Percentiles rank a stretch among this genome's conserved stretches.
These are phyloP conservation scores for Botrytis medusae DNA, from an alignment of 2,329 filamentous ascomycete genomes.

Conservation along the genomic window DNA sequence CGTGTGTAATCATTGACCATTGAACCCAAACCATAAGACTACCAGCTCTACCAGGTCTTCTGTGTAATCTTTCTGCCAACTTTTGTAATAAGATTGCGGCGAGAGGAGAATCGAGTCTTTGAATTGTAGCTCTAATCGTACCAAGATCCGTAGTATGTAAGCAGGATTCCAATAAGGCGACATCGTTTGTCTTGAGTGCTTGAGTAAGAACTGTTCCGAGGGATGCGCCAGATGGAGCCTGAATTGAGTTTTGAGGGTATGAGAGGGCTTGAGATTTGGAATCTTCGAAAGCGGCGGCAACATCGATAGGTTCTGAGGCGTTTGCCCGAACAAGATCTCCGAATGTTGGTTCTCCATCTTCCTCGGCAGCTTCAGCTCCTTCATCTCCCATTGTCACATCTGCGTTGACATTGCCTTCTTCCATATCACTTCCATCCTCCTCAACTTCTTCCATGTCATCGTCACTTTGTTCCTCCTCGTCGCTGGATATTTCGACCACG, in stretches of 20 bases:
- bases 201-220: constrained; percentile 91
- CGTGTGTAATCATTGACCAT: constrained; percentile 89
- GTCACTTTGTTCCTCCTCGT: constrained; percentile 46
- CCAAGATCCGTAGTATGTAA: constrained; percentile 74
- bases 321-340: constrained; percentile 77
- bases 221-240: constrained; percentile 68
- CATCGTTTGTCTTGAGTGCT: constrained; percentile 88
- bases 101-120: constrained; percentile 81
- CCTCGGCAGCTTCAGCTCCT: constrained; percentile 42
- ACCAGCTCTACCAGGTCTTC: constrained; percentile 83
- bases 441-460: constrained; percentile 48
- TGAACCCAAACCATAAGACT: constrained; percentile 94
- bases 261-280: constrained; percentile 27
- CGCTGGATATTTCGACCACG: constrained; percentile 59
- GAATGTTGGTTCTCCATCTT: constrained; percentile 63
- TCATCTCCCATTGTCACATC: constrained; percentile 41
- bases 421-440: constrained; percentile 47
- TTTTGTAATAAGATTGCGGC: constrained; percentile 77
- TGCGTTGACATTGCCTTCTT: constrained; percentile 44
- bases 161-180: constrained; percentile 85
- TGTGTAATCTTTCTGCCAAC: constrained; percentile 82
- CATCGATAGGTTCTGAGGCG: constrained; percentile 73
- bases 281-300: constrained; percentile 59
- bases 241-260: constrained; percentile 34
- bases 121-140: constrained; percentile 84